Conservation (phyloP, 148 eudicot genomes). For the Chenopodium album region DNA sequence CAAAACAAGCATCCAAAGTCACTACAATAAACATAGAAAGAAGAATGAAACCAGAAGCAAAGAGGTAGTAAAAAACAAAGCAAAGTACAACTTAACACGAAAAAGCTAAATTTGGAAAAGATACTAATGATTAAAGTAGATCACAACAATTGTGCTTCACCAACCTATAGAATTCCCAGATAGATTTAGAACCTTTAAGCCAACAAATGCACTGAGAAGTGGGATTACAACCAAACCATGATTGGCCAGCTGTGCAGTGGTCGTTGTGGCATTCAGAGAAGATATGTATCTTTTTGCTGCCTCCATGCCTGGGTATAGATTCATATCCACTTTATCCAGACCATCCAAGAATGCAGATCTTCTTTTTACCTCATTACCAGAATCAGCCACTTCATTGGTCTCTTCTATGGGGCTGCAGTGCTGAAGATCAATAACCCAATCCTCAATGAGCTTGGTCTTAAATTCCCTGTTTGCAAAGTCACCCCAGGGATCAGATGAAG, state of each 20-base stretch:
- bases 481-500: constrained; percentile 36
- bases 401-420: constrained; percentile 57
- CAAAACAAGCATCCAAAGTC: constrained; percentile 11
- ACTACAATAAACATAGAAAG: not conserved
- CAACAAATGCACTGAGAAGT: constrained; percentile 76
- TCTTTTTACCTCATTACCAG: constrained; percentile 24
- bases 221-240: constrained; percentile 91
- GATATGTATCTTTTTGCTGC: constrained; percentile 76
- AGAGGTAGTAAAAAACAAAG: too few relatives aligned
- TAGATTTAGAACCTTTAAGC: constrained; percentile 77
- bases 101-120: not conserved
- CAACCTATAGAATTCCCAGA: constrained; percentile 91
- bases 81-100: not conserved
- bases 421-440: constrained; percentile 79
- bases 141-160: constrained; percentile 12
- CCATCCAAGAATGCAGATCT: constrained; percentile 30
- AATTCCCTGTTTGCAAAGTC: constrained; percentile 47
- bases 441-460: constrained; percentile 65
- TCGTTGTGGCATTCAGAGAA: constrained; percentile 62
- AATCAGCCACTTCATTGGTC: constrained; percentile 29
- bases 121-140: not conserved
- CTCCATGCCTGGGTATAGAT: constrained; percentile 60
- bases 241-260: constrained; percentile 74
- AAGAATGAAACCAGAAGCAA: not conserved
- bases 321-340: constrained; percentile 36